Conservation (phyloP, 176 grass and related monocot species). For the Neostapfia colusana region DNA sequence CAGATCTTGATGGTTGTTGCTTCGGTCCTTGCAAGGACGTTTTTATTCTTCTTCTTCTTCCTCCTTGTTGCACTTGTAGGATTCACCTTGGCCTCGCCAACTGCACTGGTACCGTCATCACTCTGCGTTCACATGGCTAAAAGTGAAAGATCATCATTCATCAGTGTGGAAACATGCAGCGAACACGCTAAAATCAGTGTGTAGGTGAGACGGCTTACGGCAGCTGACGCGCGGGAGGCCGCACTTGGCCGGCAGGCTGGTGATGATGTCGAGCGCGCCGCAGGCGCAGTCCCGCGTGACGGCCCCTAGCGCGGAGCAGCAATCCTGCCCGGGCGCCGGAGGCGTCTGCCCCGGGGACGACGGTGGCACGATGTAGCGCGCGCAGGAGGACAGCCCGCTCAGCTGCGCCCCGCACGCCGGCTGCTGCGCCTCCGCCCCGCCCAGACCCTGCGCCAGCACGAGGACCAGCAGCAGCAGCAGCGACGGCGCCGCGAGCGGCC, state of each 20-base stretch:
- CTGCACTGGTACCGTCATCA: too few relatives aligned
- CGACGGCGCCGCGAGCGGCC: too few relatives aligned
- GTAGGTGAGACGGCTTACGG: slow-evolving; percentile 35
- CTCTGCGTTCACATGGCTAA: too few relatives aligned
- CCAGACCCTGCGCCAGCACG: background rate
- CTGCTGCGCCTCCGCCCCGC: background rate
- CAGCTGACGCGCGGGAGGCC: slow-evolving; percentile 52
- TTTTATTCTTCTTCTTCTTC: too few relatives aligned
- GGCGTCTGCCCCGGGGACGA: slow-evolving; percentile 26
- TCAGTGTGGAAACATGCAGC: too few relatives aligned
- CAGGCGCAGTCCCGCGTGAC: slow-evolving; percentile 63
- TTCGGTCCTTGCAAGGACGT: too few relatives aligned
- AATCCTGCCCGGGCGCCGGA: slow-evolving; percentile 48
- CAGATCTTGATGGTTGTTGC: too few relatives aligned
- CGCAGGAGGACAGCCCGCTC: slow-evolving; percentile 49
- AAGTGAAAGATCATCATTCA: too few relatives aligned
- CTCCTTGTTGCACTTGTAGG: too few relatives aligned
- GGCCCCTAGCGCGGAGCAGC: slow-evolving; percentile 60
- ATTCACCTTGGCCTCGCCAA: too few relatives aligned
- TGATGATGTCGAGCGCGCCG: slow-evolving; percentile 62
- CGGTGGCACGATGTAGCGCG: slow-evolving; percentile 59
- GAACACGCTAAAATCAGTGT: too few relatives aligned
- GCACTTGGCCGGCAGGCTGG: slow-evolving; percentile 74
- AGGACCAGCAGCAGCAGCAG: background rate
- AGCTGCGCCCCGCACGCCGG: slow-evolving; percentile 56